Base-by-base conservation (phyloP, 2,329 filamentous ascomycete species). In the Aspergillus sp. region DNA sequence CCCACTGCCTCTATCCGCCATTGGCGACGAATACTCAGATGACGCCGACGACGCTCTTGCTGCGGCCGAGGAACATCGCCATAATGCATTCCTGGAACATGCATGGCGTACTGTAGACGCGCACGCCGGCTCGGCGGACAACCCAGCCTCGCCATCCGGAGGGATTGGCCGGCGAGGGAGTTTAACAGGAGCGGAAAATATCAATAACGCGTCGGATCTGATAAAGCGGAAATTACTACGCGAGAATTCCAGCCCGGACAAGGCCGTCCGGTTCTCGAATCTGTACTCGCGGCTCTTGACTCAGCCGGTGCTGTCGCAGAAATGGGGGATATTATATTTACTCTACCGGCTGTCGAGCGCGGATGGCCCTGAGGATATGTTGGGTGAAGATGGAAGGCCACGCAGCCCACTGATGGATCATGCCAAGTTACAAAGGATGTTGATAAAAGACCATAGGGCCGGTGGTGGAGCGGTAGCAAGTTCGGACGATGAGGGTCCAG, bases 261-360 rank as follows among this genome's bases (percentile, higher is more conserved):
- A 93, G 74, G 91, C 93, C 3, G 82, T 93, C 19, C 85, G 88
- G 61, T 96, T 97, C 75, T 89, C 91, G 23, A 96, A 96, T 70
- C 84, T 99, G 27, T 96, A 97, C 76, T 91, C 91, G 35, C 85
- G 91, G 56, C 84, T 99, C 17, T 81, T 97, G 24, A 90, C 91
- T n/a, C 86, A 97, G 64, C 93, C 93, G 0, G 93, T 98, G 6
- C 82, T 99, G 45, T 90, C 90, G 68, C 90, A 96, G 75, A 99
- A 99, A 83, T 98, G 93, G 92, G 91, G 90, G 3, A 97, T 99
- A 64, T 82, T 99, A 19, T 96, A 96, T 72, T 86, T 99, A 43
- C 84, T 99, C 43, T 90, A 95, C 72, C 87, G 91, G 67, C 84
- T 97, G 48, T 87, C 90, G 60, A 90, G 93, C 69, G 86, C 84